phyloP scores from a whole-genome alignment of 805 yeast species.

The Saccharomycopsis schoenii region DNA sequence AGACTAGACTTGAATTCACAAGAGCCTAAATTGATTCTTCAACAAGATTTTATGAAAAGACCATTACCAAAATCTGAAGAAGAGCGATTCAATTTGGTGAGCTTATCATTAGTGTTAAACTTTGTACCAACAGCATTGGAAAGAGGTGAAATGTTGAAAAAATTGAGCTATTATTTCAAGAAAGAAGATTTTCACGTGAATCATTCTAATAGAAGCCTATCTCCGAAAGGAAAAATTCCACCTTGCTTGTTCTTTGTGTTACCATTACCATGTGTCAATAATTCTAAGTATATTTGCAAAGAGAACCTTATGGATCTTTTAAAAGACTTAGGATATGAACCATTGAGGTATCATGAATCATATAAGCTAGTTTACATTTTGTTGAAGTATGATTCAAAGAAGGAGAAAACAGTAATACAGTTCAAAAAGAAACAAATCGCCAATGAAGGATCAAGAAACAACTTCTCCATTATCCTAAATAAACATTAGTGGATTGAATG shows the following conservation, averaged over 20 bases:
- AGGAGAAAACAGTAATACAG: background rate
- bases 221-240: slow-evolving; percentile 8
- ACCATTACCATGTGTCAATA: slow-evolving; percentile 77
- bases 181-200: background rate
- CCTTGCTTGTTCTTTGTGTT: slow-evolving; percentile 63
- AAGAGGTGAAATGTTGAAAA: slow-evolving; percentile 69
- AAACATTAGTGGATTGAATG: background rate
- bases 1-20: slow-evolving; percentile 79
- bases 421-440: slow-evolving; percentile 9
- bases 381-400: slow-evolving; percentile 36
- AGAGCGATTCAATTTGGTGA: slow-evolving; percentile 48
- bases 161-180: slow-evolving; percentile 48
- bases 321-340: slow-evolving; percentile 48
- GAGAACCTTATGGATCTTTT: slow-evolving; percentile 37
- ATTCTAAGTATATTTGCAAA: slow-evolving; percentile 68
- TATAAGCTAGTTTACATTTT: slow-evolving; percentile 69
- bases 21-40: slow-evolving; percentile 47
- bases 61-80: slow-evolving; percentile 43
- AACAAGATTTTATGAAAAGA: slow-evolving; percentile 80
- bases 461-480: slow-evolving; percentile 13
- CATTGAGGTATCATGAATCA: slow-evolving; percentile 43
- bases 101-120: slow-evolving; percentile 81
- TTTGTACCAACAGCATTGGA: slow-evolving; percentile 66
- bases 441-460: slow-evolving; percentile 10
- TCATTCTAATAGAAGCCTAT: background rate